phyloP scores from a whole-genome alignment of 2,329 filamentous ascomycete genomes.

The Epichloe coenophiala region DNA sequence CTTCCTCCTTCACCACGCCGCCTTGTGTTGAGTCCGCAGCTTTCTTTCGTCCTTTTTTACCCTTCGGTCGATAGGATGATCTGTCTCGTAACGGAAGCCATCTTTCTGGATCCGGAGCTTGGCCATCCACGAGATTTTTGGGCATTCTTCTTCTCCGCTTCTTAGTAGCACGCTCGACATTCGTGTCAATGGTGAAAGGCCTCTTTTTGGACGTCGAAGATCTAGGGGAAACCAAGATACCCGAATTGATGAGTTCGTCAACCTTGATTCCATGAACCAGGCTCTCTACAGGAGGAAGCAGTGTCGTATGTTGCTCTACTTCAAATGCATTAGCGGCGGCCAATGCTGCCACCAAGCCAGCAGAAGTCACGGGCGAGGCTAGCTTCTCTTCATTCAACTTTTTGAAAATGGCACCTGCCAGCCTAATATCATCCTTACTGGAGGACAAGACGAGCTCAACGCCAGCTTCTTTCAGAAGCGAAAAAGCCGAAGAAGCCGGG shows the following conservation, averaged over 20 bases:
- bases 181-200: conserved; percentile 21
- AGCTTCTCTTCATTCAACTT: conserved; percentile 52
- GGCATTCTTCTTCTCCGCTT: conserved; percentile 51
- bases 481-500: conserved; percentile 29
- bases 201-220: conserved; percentile 35
- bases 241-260: conserved; percentile 48
- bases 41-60: conserved; percentile 77
- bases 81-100: conserved; percentile 88
- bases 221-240: conserved; percentile 35
- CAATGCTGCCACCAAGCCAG: conserved; percentile 76
- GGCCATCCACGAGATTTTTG: conserved; percentile 62
- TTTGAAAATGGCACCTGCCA: conserved; percentile 68
- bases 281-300: conserved; percentile 47
- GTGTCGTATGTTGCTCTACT: conserved; percentile 38
- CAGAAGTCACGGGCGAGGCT: conserved; percentile 56
- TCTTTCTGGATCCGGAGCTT: conserved; percentile 75
- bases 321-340: conserved; percentile 47
- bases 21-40: conserved; percentile 71
- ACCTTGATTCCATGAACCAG: conserved; percentile 50
- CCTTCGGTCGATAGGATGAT: conserved; percentile 79
- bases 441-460: conserved; percentile 67
- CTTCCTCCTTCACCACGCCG: conserved; percentile 63
- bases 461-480: conserved; percentile 71
- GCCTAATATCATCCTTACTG: conserved; percentile 49
- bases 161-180: conserved; percentile 31